Evolutionary conservation across 1,284 basidiomycete species (phyloP), one percentile per base, ranked within the genome.

Genomic region (Marasmius sp.): DNA sequence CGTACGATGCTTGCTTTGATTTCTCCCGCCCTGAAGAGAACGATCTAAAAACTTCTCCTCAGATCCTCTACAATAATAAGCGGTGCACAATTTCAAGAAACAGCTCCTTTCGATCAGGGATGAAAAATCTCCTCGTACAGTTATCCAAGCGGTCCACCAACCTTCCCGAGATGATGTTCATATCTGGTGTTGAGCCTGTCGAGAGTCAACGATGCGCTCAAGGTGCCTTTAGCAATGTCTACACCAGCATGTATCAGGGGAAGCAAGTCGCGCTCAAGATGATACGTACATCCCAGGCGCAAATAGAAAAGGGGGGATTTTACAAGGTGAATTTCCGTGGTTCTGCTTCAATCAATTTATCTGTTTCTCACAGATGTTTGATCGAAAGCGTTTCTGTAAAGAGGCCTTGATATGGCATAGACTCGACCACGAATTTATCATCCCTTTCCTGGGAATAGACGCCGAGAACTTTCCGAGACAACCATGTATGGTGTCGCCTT

Each of bases 361-460:
- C 33, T 47, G 16, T 9, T 18, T 5, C 11, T 10, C 5, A 10
- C 39, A 16, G 1, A 51, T 11, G 22, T 48, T 37, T n/a, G 33
- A 10, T 56, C 10, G 18, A 37, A 54, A 68, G 67, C 61, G 59
- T 41, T 60, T 68, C 14, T 57, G 63, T 22, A 41, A 59, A 34
- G 66, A 69, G 61, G 67, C 68, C 18, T 58, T 62, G 9, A 41
- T 69, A 4, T 69, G 68, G 68, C 65, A 67, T 37, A 59, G 62
- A 33, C 62, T 69, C 39, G 56, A 65, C 22, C 61, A 67, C 57
- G 60, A 64, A 1, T 61, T 67, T 52, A 63, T 69, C 16, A 60
- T 69, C 11, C 63, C 67, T 47, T 68, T 69, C 55, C 50, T 67
- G 6, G 68, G 68, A 9, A 59, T 69, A 16, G 66, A 68, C 51